Conservation (phyloP, 2,329 filamentous ascomycete species). For the Cryphonectria radicalis region DNA sequence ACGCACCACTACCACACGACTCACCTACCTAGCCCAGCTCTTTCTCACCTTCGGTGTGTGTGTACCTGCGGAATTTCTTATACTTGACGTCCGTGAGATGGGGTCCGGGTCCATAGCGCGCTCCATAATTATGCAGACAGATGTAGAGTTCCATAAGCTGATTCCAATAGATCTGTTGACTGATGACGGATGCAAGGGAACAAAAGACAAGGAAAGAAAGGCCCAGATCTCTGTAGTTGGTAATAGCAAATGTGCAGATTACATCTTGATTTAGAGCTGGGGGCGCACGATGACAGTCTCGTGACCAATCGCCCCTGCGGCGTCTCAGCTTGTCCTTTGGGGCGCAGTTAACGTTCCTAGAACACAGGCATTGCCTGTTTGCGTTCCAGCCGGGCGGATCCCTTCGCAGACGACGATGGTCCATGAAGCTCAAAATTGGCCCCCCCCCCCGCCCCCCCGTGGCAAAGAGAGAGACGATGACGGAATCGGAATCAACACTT, state of each 20-base stretch:
- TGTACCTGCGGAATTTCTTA: background rate
- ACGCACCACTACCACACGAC: conserved; percentile 5
- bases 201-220: background rate
- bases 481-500: background rate
- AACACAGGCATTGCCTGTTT: background rate
- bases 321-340: background rate
- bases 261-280: background rate
- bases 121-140: background rate
- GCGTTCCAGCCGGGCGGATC: background rate
- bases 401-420: background rate
- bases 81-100: background rate
- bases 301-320: conserved; percentile 8
- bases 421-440: background rate
- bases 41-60: background rate
- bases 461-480: background rate
- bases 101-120: background rate
- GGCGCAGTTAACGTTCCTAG: background rate
- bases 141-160: background rate
- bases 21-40: background rate
- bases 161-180: background rate
- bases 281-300: conserved; percentile 1
- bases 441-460: background rate
- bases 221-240: background rate
- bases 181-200: background rate
- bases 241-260: background rate